Evolutionary conservation across 1,284 basidiomycete genomes (phyloP).

Genomic region (Ustilago bromivora): DNA sequence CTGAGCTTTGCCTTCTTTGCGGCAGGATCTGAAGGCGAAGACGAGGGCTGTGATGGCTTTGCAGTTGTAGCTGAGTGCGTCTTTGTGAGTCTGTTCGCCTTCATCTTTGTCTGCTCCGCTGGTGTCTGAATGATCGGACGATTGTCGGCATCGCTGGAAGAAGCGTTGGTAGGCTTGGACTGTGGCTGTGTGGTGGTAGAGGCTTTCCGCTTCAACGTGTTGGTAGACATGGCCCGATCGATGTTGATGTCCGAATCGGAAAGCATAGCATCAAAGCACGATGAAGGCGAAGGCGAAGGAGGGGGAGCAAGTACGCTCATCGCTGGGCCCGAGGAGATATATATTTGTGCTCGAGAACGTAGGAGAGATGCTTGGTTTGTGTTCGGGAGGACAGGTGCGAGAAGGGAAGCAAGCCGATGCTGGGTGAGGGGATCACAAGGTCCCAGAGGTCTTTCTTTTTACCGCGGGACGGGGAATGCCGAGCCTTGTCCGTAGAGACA

Average conservation of each 20-base stretch:
- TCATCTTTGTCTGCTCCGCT: neutral
- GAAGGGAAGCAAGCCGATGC: neutral
- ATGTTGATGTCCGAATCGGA: slow-evolving; percentile 53
- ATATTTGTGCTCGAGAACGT: neutral
- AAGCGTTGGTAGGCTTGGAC: slow-evolving; percentile 8
- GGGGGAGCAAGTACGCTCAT: slow-evolving; percentile 57
- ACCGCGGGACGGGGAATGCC: neutral
- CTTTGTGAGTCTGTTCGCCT: slow-evolving; percentile 3
- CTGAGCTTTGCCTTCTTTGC: slow-evolving; percentile 43
- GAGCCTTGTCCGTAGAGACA: neutral
- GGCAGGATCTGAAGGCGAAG: slow-evolving; percentile 23
- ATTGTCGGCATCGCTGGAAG: slow-evolving; percentile 47
- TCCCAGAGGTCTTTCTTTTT: too few relatives aligned
- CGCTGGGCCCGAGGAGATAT: slow-evolving; percentile 14
- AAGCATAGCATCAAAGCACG: slow-evolving; percentile 50
- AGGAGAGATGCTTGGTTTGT: neutral
- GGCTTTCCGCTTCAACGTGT: slow-evolving; percentile 47
- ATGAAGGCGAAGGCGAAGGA: slow-evolving; percentile 52
- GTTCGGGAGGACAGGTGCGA: neutral
- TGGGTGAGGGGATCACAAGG: neutral
- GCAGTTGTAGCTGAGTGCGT: neutral
- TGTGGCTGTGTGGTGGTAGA: slow-evolving; percentile 26
- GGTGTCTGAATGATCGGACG: slow-evolving; percentile 19
- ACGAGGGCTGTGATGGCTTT: slow-evolving; percentile 4
- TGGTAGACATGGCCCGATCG: slow-evolving; percentile 40